A percentile compares a stretch with the other conserved stretches of the same genome.
These are phyloP conservation scores for Roridomyces roridus DNA, from an alignment of 768 basidiomycete species.

Conservation along the genomic window DNA sequence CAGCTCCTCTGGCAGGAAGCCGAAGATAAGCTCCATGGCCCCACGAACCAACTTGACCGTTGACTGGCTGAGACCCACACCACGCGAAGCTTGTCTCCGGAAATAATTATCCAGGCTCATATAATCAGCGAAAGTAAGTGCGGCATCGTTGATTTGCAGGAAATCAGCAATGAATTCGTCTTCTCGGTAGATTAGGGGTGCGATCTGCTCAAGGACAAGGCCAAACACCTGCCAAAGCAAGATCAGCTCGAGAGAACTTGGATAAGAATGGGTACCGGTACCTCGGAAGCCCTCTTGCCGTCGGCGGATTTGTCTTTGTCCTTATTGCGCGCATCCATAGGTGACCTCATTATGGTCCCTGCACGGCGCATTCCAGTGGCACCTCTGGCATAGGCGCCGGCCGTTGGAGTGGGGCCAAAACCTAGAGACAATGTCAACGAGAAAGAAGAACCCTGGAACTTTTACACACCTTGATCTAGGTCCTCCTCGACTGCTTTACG, in stretches of 20 bases:
- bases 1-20: constrained; percentile 85
- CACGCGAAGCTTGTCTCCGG: constrained; percentile 85
- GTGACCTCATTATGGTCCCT: constrained; percentile 83
- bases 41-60: constrained; percentile 84
- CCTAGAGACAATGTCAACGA: constrained; percentile 38
- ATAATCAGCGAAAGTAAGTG: constrained; percentile 94
- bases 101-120: constrained; percentile 95
- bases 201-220: constrained; percentile 76
- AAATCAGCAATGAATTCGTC: constrained; percentile 91
- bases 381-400: constrained; percentile 50
- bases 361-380: constrained; percentile 76
- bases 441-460: too few species aligned
- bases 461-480: constrained; percentile 65
- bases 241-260: constrained; percentile 1
- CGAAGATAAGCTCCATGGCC: constrained; percentile 95
- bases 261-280: constrained; percentile 32
- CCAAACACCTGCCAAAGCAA: constrained; percentile 65
- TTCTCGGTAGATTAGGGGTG: constrained; percentile 79
- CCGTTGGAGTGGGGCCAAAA: constrained; percentile 48
- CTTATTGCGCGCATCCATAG: constrained; percentile 65
- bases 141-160: constrained; percentile 87
- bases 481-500: constrained; percentile 78
- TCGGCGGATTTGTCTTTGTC: constrained; percentile 64
- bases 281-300: constrained; percentile 77
- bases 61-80: constrained; percentile 65